Base-by-base conservation (phyloP, 805 yeast species). In the Candida sphagnicola region DNA sequence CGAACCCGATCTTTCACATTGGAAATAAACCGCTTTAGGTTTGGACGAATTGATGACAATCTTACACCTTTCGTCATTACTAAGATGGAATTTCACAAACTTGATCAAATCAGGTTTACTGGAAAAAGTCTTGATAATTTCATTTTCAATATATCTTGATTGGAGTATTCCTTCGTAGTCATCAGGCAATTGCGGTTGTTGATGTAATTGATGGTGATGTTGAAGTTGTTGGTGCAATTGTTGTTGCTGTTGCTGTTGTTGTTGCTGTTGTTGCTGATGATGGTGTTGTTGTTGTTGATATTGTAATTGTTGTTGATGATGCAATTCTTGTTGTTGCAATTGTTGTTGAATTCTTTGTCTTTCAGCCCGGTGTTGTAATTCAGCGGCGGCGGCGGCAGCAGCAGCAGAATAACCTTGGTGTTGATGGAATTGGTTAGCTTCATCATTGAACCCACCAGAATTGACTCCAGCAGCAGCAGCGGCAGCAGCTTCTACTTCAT, bases 1-100 rank as follows among this genome's bases (percentile, higher is more conserved):
- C 24, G 62, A 56, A 2, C 75, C 75, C 4, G 70, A 62, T 34
- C 72, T 49, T 48, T 69, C 75, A 48, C 72, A 69, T 51, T 67
- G 72, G 54, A 68, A 69, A 53, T 69, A 69, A 16, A 69, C 70
- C 4, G 75, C 75, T 51, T 69, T 67, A 16, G 73, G 73, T 53
- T 69, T 69, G 18, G 72, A 66, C 19, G 72, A 65, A 51, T 66
- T 67, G 51, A 69, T 68, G 31, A 69, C 75, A 50, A 69, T 67
- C 49, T 67, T 62, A 50, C 74, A 68, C 42, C 54, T 57, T 40
- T 60, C 65, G 35, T 56, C 61, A 14, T 54, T 58, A 28, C 66
- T 63, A 39, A 69, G 64, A 26, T 54, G 59, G 23, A 57, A 57
- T 49, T 67, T 68, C 31, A 69, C 72, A 45, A 51, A 60, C 36